Percentiles rank a stretch among this genome's conserved stretches.
Conservation (phyloP, 1,139 yeast genomes). For the Candida tunisiensis region DNA sequence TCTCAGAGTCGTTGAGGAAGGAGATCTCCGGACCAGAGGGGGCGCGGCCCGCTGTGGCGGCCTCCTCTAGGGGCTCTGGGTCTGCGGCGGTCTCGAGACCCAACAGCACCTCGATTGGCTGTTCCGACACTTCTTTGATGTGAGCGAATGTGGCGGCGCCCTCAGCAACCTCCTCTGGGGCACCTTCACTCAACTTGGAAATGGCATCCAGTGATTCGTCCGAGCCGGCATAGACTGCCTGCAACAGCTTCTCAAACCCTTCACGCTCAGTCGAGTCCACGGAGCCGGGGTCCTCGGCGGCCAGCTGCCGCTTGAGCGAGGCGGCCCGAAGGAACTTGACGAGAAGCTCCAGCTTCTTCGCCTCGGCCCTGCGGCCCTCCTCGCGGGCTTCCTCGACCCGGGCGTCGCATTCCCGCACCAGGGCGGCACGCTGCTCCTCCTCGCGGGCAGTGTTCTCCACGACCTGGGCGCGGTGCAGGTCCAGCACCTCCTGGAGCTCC, state of each 20-base stretch:
- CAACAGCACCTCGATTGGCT: neutral
- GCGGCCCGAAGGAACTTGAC: slow-evolving; percentile 19
- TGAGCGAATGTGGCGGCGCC: slow-evolving; percentile 9
- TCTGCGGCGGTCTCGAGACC: too few species aligned
- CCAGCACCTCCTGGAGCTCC: slow-evolving; percentile 17
- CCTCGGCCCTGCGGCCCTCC: slow-evolving; percentile 9
- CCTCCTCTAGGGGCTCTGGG: too few species aligned
- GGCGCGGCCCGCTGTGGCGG: too few species aligned
- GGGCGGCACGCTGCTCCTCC: slow-evolving; percentile 1
- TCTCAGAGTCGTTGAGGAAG: too few species aligned
- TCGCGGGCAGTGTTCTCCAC: slow-evolving; percentile 4
- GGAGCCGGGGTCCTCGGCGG: slow-evolving; percentile 8
- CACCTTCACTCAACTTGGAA: slow-evolving; percentile 14
- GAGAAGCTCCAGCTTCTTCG: slow-evolving; percentile 11
- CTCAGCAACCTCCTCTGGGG: slow-evolving; percentile 10
- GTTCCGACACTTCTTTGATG: slow-evolving; percentile 3
- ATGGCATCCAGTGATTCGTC: slow-evolving; percentile 17
- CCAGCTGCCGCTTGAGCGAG: slow-evolving; percentile 15
- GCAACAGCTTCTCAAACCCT: slow-evolving; percentile 18
- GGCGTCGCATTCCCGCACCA: neutral
- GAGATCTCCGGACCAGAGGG: too few species aligned
- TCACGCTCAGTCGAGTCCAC: slow-evolving; percentile 9
- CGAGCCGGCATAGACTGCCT: slow-evolving; percentile 17
- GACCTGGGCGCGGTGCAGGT: slow-evolving; percentile 10
- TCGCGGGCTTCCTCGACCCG: slow-evolving; percentile 6